phyloP scores from a whole-genome alignment of 129 eudicot genomes.

The Centrapalus pauciflorus region DNA sequence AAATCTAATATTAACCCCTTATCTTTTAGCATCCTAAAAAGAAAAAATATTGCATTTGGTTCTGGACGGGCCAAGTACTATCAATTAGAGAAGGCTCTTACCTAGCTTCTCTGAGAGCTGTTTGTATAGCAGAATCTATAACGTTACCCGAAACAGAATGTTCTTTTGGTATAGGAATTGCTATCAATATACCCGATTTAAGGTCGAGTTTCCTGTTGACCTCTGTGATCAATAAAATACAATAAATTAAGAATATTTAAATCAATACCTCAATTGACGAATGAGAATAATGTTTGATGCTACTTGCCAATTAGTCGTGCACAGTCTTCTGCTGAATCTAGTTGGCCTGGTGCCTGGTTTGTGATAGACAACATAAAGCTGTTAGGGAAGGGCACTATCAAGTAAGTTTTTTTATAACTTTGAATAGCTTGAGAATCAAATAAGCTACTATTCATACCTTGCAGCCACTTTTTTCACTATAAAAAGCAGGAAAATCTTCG shows the following conservation, averaged over 20 bases:
- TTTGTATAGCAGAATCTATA: conserved; percentile 85
- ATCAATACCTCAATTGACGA: background rate
- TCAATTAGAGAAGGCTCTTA: conserved; percentile 17
- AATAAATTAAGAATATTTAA: background rate
- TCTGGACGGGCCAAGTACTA: background rate
- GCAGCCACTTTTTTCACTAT: conserved; percentile 74
- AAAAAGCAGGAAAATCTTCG: conserved; percentile 91
- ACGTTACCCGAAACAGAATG: conserved; percentile 86
- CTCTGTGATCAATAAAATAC: conserved; percentile 39
- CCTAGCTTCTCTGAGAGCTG: conserved; percentile 86
- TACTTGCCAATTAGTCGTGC: conserved; percentile 83
- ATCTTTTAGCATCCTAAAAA: background rate
- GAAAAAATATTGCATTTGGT: background rate
- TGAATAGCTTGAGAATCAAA: background rate
- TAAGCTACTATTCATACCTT: conserved; percentile 41
- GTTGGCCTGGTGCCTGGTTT: conserved; percentile 66
- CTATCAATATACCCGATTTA: conserved; percentile 70
- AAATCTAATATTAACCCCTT: too few relatives aligned
- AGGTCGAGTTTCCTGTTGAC: conserved; percentile 65
- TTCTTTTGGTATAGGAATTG: conserved; percentile 80
- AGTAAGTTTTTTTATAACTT: background rate
- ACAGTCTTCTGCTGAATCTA: conserved; percentile 84
- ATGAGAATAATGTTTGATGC: background rate
- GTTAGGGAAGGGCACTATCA: conserved; percentile 6
- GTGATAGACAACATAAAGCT: conserved; percentile 1